Evolutionary conservation across 1,139 yeast genomes (phyloP).

Genomic region (Blastobotrys raffinosifermentans): DNA sequence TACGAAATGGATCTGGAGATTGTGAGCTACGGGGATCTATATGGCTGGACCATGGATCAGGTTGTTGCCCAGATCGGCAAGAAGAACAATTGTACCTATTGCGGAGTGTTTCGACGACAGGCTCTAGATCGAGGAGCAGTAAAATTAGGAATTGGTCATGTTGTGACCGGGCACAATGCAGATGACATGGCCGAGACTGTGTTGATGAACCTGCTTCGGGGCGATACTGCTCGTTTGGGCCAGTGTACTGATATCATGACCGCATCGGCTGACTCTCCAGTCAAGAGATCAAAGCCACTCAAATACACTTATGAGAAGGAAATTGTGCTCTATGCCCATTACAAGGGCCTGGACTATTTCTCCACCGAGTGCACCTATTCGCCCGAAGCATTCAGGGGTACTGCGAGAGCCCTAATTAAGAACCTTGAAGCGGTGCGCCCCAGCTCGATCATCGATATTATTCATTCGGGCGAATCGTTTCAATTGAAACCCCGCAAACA

Average conservation of each 20-base stretch:
- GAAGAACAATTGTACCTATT: constrained; percentile 92
- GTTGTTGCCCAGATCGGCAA: constrained; percentile 94
- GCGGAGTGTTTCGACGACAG: constrained; percentile 95
- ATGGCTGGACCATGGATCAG: constrained; percentile 97
- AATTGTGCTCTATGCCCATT: constrained; percentile 94
- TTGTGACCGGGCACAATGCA: constrained; percentile 98
- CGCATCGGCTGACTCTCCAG: constrained; percentile 48
- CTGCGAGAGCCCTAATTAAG: constrained; percentile 88
- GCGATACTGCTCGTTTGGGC: constrained; percentile 92
- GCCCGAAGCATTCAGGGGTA: constrained; percentile 97
- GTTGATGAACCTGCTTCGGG: constrained; percentile 86
- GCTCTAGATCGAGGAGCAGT: constrained; percentile 96
- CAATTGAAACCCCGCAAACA: constrained; percentile 55
- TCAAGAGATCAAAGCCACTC: constrained; percentile 88
- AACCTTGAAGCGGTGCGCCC: constrained; percentile 88
- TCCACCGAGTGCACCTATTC: constrained; percentile 98
- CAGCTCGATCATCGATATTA: constrained; percentile 88
- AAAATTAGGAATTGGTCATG: constrained; percentile 79
- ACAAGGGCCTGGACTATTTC: constrained; percentile 89
- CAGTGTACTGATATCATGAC: constrained; percentile 88
- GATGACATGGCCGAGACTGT: constrained; percentile 99
- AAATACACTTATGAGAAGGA: constrained; percentile 96
- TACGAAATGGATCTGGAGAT: constrained; percentile 86
- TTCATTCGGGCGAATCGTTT: constrained; percentile 87
- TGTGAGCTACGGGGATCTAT: constrained; percentile 81